phyloP scores from a whole-genome alignment of 164 flowering plant genomes.

The Cinnamomum chago region DNA sequence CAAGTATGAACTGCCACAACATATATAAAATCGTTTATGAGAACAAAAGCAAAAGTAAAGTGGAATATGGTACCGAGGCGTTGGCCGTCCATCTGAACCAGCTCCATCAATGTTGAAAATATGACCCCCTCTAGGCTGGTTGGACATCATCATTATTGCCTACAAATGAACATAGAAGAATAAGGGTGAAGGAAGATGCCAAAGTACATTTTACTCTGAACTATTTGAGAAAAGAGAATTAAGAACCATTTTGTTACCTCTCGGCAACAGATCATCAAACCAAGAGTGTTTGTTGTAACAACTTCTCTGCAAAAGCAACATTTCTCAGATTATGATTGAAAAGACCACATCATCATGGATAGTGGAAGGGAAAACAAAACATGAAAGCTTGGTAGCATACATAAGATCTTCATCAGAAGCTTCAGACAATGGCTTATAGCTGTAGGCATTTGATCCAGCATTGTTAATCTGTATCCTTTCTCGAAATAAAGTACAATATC shows the following conservation, averaged over 20 bases:
- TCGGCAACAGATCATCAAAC: slow-evolving; percentile 94
- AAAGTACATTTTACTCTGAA: not conserved
- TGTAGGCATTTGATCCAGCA: slow-evolving; percentile 98
- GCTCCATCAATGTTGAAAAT: slow-evolving; percentile 98
- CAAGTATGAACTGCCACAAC: not conserved
- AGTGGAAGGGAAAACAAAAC: not conserved
- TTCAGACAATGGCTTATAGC: slow-evolving; percentile 79
- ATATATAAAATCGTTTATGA: not conserved
- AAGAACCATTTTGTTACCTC: slow-evolving; percentile 60
- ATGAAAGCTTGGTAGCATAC: slow-evolving; percentile 33
- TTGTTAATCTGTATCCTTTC: slow-evolving; percentile 86
- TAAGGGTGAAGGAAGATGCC: not conserved
- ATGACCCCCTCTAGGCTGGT: slow-evolving; percentile 88
- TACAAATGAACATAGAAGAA: slow-evolving; percentile 20
- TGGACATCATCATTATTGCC: slow-evolving; percentile 92
- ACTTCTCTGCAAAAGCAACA: slow-evolving; percentile 63
- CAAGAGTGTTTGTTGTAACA: slow-evolving; percentile 89
- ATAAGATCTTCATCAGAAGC: slow-evolving; percentile 93
- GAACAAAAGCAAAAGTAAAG: not conserved
- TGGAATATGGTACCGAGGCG: slow-evolving; percentile 59
- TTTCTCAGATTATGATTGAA: not conserved
- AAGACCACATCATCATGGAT: not conserved
- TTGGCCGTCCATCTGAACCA: slow-evolving; percentile 99
- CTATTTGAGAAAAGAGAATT: not conserved
- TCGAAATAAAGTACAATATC: slow-evolving; percentile 30